A percentile compares a stretch with the other conserved stretches of the same genome.
Conservation (phyloP, 2,329 filamentous ascomycete species). For the Fusarium sororula region DNA sequence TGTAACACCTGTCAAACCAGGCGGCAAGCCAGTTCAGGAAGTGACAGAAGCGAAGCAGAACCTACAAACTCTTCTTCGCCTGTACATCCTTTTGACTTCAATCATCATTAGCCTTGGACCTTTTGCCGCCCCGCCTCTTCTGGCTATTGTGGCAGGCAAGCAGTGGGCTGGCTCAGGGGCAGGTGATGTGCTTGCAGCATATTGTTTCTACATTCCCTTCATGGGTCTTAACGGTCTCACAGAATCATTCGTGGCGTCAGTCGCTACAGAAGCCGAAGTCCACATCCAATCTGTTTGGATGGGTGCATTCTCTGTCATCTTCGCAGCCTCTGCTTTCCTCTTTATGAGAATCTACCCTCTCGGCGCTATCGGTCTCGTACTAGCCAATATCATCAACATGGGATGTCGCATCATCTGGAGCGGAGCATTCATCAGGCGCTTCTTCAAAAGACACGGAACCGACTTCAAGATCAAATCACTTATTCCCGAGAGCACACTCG, state of each 20-base stretch:
- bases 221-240: constrained; percentile 90
- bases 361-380: constrained; percentile 83
- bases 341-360: constrained; percentile 74
- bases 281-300: constrained; percentile 85
- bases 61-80: constrained; percentile 71
- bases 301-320: constrained; percentile 80
- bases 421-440: constrained; percentile 72
- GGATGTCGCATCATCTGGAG: constrained; percentile 85
- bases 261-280: constrained; percentile 79
- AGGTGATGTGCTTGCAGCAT: constrained; percentile 76
- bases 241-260: constrained; percentile 91
- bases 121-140: constrained; percentile 74
- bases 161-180: constrained; percentile 81
- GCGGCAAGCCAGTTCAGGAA: constrained; percentile 38
- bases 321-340: constrained; percentile 77
- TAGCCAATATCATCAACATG: constrained; percentile 93
- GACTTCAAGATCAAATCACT: constrained; percentile 41
- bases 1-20: constrained; percentile 25
- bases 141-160: constrained; percentile 78
- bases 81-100: constrained; percentile 79
- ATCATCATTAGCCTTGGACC: constrained; percentile 77
- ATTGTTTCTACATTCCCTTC: constrained; percentile 93
- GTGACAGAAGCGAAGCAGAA: constrained; percentile 58
- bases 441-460: constrained; percentile 61
- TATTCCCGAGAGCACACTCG: constrained; percentile 42